Base-by-base conservation (phyloP, 176 grass and related monocot species). In the Carex myosuroides region DNA sequence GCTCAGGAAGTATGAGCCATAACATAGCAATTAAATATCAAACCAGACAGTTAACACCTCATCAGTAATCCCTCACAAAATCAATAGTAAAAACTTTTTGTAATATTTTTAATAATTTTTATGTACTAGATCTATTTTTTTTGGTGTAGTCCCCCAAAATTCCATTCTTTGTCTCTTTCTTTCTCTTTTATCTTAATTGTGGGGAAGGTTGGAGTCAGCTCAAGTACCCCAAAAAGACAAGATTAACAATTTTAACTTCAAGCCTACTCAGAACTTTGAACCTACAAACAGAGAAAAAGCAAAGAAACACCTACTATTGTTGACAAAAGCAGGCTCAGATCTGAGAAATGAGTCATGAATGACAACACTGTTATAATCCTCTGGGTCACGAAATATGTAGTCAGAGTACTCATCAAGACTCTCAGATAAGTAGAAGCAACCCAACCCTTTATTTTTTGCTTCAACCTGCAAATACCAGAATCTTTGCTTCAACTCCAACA, bases 351-450 rank as follows among this genome's bases (percentile, higher is more conserved):
- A 85, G 33, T 91, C 86, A 88, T 84, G 87, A 22, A 85, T 88
- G 85, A 84, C 87, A 79, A 75, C 84, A 87, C 6, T 74, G 42
- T 86, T 87, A 87, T 88, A 88, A 80, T 82, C 87, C 68, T 93
- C 86, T 18, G 95, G 95, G 66, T 87, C 69, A 64, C 81, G 88
- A 83, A 94, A 98, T 89, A 98, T 91, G 80, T 89, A 91, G 41
- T 98, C 92, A 85, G 86, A 86, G 26, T 98, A 86, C 81, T 94
- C 90, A 94, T 98, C 92, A 70, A 98, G 89, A 91, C 87, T 98
- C 86, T 98, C 95, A 3, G 92, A 98, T 68, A 98, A 89, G 84
- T 94, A 98, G 62, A 98, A 98, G 83, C 92, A 98, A 66, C 95
- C 95, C 13, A 98, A 80, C 66, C 70, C 92, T 88, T 89, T 90